phyloP scores from a whole-genome alignment of 768 basidiomycete species.

The Cyclocybe cylindracea region DNA sequence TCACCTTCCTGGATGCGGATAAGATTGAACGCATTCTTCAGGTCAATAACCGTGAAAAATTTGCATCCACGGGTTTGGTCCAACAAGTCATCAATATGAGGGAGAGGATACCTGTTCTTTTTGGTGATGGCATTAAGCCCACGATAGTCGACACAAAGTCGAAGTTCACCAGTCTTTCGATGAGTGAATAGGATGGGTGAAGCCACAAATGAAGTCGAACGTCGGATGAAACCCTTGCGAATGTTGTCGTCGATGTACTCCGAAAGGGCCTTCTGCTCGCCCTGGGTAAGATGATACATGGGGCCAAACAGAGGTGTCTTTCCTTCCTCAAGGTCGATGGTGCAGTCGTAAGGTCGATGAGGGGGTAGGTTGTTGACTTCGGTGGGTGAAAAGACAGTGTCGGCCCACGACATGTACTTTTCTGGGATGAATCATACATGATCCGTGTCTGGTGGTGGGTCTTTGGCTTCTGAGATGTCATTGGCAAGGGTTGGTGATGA shows the following conservation, averaged over 20 bases:
- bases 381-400: conserved; percentile 23
- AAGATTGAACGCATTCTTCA: conserved; percentile 15
- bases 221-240: conserved; percentile 33
- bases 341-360: conserved; percentile 34
- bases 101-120: conserved; percentile 31
- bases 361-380: conserved; percentile 26
- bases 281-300: conserved; percentile 29
- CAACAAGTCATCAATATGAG: conserved; percentile 26
- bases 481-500: conserved; percentile 2
- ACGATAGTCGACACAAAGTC: conserved; percentile 31
- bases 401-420: conserved; percentile 27
- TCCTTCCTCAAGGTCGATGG: conserved; percentile 33
- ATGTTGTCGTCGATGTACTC: conserved; percentile 19
- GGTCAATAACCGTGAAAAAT: conserved; percentile 36
- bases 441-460: conserved; percentile 1
- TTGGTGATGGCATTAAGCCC: conserved; percentile 35
- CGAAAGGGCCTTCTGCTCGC: conserved; percentile 30
- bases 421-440: conserved; percentile 12
- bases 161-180: conserved; percentile 33
- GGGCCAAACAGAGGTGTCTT: conserved; percentile 31
- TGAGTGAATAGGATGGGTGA: conserved; percentile 34
- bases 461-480: conserved; percentile 1
- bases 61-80: conserved; percentile 17
- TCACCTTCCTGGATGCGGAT: conserved; percentile 27
- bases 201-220: conserved; percentile 28